phyloP scores from a whole-genome alignment of 1,284 basidiomycete genomes.

The Pseudozyma sp. region DNA sequence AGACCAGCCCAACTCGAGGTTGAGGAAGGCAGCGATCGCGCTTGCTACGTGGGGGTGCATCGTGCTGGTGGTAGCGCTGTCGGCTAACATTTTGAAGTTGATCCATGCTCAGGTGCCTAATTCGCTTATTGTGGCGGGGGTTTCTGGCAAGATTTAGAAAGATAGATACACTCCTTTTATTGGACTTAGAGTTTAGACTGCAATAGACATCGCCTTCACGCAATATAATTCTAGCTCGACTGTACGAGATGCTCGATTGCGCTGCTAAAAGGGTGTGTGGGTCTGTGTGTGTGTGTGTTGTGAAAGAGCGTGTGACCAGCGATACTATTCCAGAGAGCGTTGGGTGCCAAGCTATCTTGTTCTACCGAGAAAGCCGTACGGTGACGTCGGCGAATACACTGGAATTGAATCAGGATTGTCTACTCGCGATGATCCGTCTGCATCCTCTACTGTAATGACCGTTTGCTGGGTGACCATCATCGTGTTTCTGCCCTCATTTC shows the following conservation, averaged over 20 bases:
- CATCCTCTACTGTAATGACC: slow-evolving; percentile 7
- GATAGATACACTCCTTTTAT: neutral
- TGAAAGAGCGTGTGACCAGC: too few species aligned
- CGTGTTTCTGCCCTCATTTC: neutral
- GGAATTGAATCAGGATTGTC: neutral
- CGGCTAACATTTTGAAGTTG: slow-evolving; percentile 60
- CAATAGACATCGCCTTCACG: neutral
- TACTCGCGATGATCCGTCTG: neutral
- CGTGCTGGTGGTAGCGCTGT: slow-evolving; percentile 54
- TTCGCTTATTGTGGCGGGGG: slow-evolving; percentile 27
- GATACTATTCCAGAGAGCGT: too few species aligned
- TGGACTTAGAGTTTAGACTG: neutral
- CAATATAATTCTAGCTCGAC: too few species aligned
- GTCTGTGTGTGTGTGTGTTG: too few species aligned
- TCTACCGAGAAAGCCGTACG: neutral
- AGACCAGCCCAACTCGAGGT: slow-evolving; percentile 35
- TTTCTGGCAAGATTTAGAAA: slow-evolving; percentile 12
- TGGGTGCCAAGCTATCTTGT: too few species aligned
- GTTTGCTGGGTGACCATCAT: slow-evolving; percentile 5
- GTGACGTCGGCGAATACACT: neutral
- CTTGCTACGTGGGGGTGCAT: slow-evolving; percentile 52
- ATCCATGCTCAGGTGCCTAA: slow-evolving; percentile 42
- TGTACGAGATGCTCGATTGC: too few species aligned
- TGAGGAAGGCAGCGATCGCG: slow-evolving; percentile 35
- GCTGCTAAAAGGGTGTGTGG: too few species aligned